Percentiles rank a stretch among this genome's conserved stretches.
These are phyloP conservation scores for Yarrowia porcina DNA, from an alignment of 805 yeast genomes.

Conservation along the genomic window DNA sequence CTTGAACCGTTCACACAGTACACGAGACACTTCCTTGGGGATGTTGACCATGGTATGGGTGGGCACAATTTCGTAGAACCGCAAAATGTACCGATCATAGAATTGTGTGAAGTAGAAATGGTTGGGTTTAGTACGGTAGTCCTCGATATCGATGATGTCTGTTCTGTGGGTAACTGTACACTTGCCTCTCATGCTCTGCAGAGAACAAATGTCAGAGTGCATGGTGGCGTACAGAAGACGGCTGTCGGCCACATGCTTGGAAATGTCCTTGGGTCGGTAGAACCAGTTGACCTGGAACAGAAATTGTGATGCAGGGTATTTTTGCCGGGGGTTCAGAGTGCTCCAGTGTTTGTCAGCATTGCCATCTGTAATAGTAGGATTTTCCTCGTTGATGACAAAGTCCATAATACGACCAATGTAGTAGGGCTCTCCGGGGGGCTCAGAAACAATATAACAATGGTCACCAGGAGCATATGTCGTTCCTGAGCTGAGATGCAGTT, in stretches of 20 bases:
- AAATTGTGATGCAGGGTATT: conserved; percentile 51
- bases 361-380: conserved; percentile 14
- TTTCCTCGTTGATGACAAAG: conserved; percentile 47
- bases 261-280: conserved; percentile 82
- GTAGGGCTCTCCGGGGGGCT: conserved; percentile 93
- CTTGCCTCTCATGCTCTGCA: conserved; percentile 69
- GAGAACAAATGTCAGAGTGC: conserved; percentile 81
- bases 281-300: conserved; percentile 82
- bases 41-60: conserved; percentile 56
- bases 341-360: conserved; percentile 2
- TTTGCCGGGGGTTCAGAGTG: conserved; percentile 27
- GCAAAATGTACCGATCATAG: conserved; percentile 80
- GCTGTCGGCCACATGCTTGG: conserved; percentile 63
- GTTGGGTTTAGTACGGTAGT: conserved; percentile 57
- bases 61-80: conserved; percentile 73
- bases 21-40: conserved; percentile 56
- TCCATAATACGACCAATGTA: conserved; percentile 83
- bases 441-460: conserved; percentile 77
- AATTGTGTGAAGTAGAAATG: conserved; percentile 80
- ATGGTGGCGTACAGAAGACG: conserved; percentile 77
- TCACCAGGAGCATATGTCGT: conserved; percentile 41
- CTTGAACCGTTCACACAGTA: conserved; percentile 63
- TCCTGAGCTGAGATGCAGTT: conserved; percentile 11
- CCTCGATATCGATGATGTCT: conserved; percentile 59
- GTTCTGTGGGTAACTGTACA: conserved; percentile 66